Percentiles rank a stretch among this genome's conserved stretches.
These are phyloP conservation scores for Neurospora tetrasperma DNA, from an alignment of 495 filamentous ascomycete genomes.

Conservation along the genomic window DNA sequence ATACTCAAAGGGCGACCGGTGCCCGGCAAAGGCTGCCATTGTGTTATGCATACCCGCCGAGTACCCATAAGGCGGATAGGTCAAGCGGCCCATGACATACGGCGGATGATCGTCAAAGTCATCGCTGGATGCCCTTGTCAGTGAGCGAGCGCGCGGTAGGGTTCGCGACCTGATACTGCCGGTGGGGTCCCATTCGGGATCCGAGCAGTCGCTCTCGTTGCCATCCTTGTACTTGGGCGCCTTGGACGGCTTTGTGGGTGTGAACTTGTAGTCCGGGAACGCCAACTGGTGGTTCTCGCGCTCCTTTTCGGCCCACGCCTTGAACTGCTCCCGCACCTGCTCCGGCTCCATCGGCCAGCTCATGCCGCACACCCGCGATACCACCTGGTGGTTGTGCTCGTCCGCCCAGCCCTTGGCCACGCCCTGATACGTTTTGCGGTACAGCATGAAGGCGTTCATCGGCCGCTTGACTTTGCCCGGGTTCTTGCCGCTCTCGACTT, in stretches of 20 bases:
- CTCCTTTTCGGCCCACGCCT: conserved; percentile 70
- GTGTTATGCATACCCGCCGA: conserved; percentile 21
- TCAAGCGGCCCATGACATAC: conserved; percentile 21
- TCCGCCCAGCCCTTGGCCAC: conserved; percentile 71
- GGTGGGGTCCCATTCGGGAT: conserved; percentile 23
- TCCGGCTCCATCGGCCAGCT: conserved; percentile 79
- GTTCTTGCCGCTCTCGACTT: conserved; percentile 58
- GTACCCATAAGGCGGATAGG: conserved; percentile 20
- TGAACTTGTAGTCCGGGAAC: conserved; percentile 92
- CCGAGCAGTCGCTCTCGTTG: conserved; percentile 28
- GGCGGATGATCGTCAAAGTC: conserved; percentile 24
- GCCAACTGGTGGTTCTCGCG: conserved; percentile 75
- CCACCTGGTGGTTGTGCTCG: conserved; percentile 90
- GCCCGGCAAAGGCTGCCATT: conserved; percentile 25
- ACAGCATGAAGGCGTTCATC: conserved; percentile 99
- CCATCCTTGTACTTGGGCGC: conserved; percentile 32
- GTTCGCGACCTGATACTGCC: neutral
- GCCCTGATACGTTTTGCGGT: conserved; percentile 85
- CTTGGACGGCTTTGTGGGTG: conserved; percentile 63
- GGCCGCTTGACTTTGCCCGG: conserved; percentile 75
- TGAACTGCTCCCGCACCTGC: conserved; percentile 66
- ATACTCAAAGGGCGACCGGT: conserved; percentile 49
- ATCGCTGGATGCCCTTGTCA: conserved; percentile 19
- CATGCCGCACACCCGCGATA: conserved; percentile 71
- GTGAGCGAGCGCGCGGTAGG: conserved; percentile 21